Conservation (phyloP, 164 flowering plant genomes). For the Aristolochia californica region DNA sequence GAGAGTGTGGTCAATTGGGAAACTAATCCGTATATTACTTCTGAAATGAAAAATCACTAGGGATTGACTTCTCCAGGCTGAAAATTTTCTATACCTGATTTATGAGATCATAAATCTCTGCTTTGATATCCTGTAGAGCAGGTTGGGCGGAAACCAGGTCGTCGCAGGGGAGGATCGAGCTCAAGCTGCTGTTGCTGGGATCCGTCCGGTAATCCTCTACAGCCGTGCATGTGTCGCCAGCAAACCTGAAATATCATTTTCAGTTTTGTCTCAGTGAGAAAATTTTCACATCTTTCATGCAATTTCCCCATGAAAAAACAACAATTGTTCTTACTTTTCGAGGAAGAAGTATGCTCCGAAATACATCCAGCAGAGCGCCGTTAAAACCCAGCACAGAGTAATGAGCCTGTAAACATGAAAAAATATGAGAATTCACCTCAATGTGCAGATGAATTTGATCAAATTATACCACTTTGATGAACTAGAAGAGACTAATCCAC, state of each 20-base stretch:
- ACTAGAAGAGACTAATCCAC: slow-evolving; percentile 15
- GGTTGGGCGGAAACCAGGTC: slow-evolving; percentile 50
- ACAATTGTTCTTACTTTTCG: slow-evolving; percentile 31
- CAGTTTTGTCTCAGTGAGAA: not conserved
- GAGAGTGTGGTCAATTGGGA: too few species aligned
- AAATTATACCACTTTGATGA: too few species aligned
- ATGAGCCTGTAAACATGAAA: slow-evolving; percentile 43
- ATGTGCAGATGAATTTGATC: too few species aligned
- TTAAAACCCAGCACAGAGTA: slow-evolving; percentile 53
- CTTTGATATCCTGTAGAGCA: slow-evolving; percentile 40
- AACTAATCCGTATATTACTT: too few species aligned
- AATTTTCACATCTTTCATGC: not conserved
- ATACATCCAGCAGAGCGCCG: slow-evolving; percentile 55
- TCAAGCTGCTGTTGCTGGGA: slow-evolving; percentile 72
- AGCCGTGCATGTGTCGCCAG: slow-evolving; percentile 69
- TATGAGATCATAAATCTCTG: slow-evolving; percentile 47
- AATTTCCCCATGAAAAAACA: too few species aligned
- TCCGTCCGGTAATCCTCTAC: slow-evolving; percentile 55
- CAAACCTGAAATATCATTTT: slow-evolving; percentile 37
- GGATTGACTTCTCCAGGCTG: too few species aligned
- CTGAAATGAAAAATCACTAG: too few species aligned
- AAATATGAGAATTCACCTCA: not conserved
- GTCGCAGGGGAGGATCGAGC: slow-evolving; percentile 73
- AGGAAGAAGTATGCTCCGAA: slow-evolving; percentile 69
- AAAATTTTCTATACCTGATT: too few species aligned